Evolutionary conservation across 805 yeast species (phyloP).

Genomic region (Wickerhamomyces strasburgensis): DNA sequence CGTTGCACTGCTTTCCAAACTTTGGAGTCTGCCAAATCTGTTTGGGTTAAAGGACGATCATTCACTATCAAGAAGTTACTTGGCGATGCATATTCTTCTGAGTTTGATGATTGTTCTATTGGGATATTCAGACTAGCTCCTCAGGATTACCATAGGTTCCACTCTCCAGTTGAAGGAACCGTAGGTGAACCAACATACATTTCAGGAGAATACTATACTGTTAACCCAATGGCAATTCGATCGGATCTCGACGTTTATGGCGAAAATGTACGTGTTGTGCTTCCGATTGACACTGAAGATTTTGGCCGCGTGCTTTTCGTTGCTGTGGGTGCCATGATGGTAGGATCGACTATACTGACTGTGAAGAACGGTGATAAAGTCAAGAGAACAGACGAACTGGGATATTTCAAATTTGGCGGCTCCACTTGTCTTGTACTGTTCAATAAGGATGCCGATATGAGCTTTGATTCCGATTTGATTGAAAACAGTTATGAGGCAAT

Average conservation of each 20-base stretch:
- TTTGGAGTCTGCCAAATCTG: slow-evolving; percentile 54
- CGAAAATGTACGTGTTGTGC: slow-evolving; percentile 75
- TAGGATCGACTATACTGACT: slow-evolving; percentile 79
- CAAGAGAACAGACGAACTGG: slow-evolving; percentile 74
- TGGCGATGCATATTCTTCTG: slow-evolving; percentile 34
- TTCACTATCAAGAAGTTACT: slow-evolving; percentile 66
- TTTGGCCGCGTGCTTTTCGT: slow-evolving; percentile 77
- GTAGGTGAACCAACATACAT: slow-evolving; percentile 63
- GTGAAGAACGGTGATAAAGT: slow-evolving; percentile 55
- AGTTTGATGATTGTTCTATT: slow-evolving; percentile 44
- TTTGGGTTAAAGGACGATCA: slow-evolving; percentile 88
- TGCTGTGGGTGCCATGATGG: slow-evolving; percentile 98
- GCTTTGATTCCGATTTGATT: slow-evolving; percentile 69
- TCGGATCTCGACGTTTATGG: slow-evolving; percentile 88
- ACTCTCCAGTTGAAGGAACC: slow-evolving; percentile 75
- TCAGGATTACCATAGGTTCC: slow-evolving; percentile 94
- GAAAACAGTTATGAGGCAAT: slow-evolving; percentile 62
- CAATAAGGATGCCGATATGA: slow-evolving; percentile 37
- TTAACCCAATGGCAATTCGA: slow-evolving; percentile 94
- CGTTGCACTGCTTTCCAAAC: slow-evolving; percentile 67
- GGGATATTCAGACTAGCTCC: slow-evolving; percentile 91
- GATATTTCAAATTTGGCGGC: slow-evolving; percentile 96
- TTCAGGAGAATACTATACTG: slow-evolving; percentile 91
- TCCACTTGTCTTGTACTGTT: slow-evolving; percentile 74
- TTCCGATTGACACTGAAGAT: slow-evolving; percentile 69